These are phyloP conservation scores for Salix viminalis DNA, from an alignment of 345 rosid species.

Conservation along the genomic window DNA sequence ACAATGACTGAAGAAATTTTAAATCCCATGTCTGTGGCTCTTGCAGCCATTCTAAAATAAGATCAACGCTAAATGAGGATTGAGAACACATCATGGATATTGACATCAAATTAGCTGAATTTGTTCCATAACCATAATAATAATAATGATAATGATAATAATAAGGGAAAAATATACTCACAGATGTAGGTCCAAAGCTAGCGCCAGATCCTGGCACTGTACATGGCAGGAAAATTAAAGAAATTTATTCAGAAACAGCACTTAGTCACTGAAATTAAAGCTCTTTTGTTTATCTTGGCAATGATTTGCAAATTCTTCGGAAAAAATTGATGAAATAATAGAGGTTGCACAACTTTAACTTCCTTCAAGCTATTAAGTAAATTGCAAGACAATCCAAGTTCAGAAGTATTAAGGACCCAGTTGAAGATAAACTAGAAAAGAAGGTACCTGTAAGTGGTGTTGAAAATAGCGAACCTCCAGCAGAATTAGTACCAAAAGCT, in stretches of 20 bases:
- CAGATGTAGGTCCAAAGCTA: conserved; percentile 74
- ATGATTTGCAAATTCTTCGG: neutral
- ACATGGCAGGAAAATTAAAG: conserved; percentile 36
- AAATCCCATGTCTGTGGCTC: too few species aligned
- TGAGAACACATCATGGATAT: neutral
- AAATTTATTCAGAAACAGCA: neutral
- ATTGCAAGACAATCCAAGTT: too few species aligned
- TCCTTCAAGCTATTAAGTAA: neutral
- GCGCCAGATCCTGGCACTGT: conserved; percentile 65
- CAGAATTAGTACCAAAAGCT: conserved; percentile 36
- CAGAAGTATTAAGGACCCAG: too few species aligned
- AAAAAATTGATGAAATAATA: neutral
- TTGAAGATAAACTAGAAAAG: neutral
- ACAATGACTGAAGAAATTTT: too few species aligned
- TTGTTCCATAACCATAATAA: neutral
- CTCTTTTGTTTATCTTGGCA: neutral
- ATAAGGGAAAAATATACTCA: conserved; percentile 37
- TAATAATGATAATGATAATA: neutral
- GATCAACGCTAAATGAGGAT: neutral
- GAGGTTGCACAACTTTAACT: neutral
- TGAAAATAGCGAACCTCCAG: conserved; percentile 53
- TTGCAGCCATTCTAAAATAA: too few species aligned
- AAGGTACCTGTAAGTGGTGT: conserved; percentile 60
- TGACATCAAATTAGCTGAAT: neutral
- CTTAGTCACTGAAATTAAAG: neutral